Evolutionary conservation across 306 rosid genomes (phyloP), one percentile per base, ranked within the genome.

Genomic region (Echinosophora koreensis): DNA sequence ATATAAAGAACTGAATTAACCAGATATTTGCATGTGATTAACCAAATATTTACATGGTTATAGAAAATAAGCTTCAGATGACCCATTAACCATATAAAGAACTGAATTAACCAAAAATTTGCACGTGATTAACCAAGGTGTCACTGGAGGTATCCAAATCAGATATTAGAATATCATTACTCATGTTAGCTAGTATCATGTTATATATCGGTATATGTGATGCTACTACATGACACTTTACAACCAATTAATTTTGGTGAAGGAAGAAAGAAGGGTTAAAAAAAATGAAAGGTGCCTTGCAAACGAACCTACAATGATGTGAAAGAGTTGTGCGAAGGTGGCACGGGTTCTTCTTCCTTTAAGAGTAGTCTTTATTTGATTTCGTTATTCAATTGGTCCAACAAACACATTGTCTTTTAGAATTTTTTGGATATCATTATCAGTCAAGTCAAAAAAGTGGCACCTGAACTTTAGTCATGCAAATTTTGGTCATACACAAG

Each of bases 311-410:
- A 56, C 12, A 66, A 76, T 54, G 59, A 66, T 66, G 66, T 8
- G 15, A 18, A 27, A 54, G 67, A 55, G 59, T 54, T 4, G 49
- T 15, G 73, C 27, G 73, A 55, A 22, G 77, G 30, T 76, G 66
- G 41, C 15, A 41, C 46, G 18, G 16, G 11, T 30, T 28, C 57
- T 56, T 71, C 38, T 17, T 56, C 39, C 77, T 3, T 72, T 56
- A 56, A 56, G 54, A 6, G 4, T 37, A 17, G 22, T 71, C 51
- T n/a, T 55, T 11, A 22, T 55, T 54, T 54, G 0, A 18, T 54
- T 54, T 38, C 0, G 2, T 18, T 34, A 22, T 56, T 71, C 39
- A 14, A 57, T 71, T 38, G 52, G 14, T 3, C 52, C 52, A 55
- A 71, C 64, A 37, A 17, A 65, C 52, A 39, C 18, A 14, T 10